Base-by-base conservation (phyloP, 169 alveolate species). In the Cryptosporidium tyzzeri region DNA sequence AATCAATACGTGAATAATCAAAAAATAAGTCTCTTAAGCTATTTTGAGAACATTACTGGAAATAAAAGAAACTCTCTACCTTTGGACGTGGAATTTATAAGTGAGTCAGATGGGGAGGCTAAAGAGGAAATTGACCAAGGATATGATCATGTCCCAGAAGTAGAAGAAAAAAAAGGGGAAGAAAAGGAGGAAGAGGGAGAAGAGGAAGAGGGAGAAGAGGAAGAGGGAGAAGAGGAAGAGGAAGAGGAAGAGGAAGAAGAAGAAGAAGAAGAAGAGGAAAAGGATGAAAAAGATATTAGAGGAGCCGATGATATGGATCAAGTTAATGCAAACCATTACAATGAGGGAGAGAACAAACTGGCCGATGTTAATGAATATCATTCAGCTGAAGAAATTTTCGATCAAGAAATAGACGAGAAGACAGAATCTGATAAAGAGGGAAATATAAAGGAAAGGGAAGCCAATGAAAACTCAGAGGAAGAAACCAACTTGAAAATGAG, bases 71-170 rank as follows among this genome's bases (percentile, higher is more conserved):
- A 55, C 37, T 67, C 73, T 8, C 29, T 67, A 16, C 86, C 86
- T 12, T 35, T 80, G 8, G 89, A 80, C 12, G 70, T 80, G 16
- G 89, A 80, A 50, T 80, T 31, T 65, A 8, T 70, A 23, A 16
- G 48, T 48, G 75, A 65, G 21, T 61, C 55, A 80, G 75, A 59
- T 8, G 29, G 6, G 6, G 70, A 51, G n/a, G 35, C 37, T 55
- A 9, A 7, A 31, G 16, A 53, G 16, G 44, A 29, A 48, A n/a
- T 58, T 21, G 65, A 7, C 18, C 37, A 48, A 51, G 70, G 12
- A 23, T 37, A 55, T 16, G 23, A n/a, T 3, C 14, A 41, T 41
- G 48, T 0, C 48, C 2, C 48, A 41, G 48, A 41, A 41, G 3
- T 37, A 37, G 44, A 37, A 37, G 44, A 37, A 37, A 5, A 37